These are phyloP conservation scores for Oryza officinalis DNA, from an alignment of 176 grass and related monocot species.

Conservation along the genomic window DNA sequence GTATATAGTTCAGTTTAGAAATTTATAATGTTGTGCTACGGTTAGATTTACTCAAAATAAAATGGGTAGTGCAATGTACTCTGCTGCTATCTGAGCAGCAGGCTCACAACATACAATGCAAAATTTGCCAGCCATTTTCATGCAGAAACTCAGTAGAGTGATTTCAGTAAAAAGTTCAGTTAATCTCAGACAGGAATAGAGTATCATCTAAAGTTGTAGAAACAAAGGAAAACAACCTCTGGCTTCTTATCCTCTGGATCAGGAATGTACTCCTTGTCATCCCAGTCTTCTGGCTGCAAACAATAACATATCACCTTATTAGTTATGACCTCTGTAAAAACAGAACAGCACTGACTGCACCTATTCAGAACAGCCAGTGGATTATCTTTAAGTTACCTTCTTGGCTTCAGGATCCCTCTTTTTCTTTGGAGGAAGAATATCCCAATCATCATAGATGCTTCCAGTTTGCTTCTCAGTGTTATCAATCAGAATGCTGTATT, in stretches of 20 bases:
- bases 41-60: constrained; percentile 3
- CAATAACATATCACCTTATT: constrained; percentile 6
- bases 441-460: constrained; percentile 63
- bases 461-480: constrained; percentile 59
- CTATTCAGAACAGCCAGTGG: not conserved
- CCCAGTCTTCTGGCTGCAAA: constrained; percentile 75
- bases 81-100: not conserved
- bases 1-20: not conserved
- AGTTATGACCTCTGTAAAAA: not conserved
- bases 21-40: not conserved
- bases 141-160: not conserved
- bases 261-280: constrained; percentile 62
- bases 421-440: constrained; percentile 70
- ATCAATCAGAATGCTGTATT: constrained; percentile 71
- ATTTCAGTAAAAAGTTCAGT: not conserved
- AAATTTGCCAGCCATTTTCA: not conserved
- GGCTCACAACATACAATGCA: not conserved
- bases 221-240: constrained; percentile 44
- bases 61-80: not conserved
- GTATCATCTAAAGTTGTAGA: constrained; percentile 1
- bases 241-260: constrained; percentile 73
- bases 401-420: constrained; percentile 74
- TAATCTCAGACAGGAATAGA: not conserved
- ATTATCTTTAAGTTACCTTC: constrained; percentile 44
- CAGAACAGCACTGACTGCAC: not conserved